Evolutionary conservation across 331 rosid species (phyloP).

Genomic region (Stylosanthes scabra): DNA sequence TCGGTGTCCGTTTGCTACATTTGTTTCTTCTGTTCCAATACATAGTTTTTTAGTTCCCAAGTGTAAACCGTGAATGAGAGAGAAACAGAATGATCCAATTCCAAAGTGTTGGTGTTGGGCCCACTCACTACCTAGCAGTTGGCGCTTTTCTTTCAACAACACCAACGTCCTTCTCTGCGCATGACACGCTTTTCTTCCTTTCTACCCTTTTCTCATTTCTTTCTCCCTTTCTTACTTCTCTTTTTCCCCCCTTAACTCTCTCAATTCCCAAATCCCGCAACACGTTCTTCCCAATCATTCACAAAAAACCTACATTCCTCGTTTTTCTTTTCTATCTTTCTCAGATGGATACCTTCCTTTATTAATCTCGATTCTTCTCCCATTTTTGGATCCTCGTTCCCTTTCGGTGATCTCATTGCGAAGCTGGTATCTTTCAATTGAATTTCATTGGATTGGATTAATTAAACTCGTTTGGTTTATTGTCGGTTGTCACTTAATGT

Average conservation of each 20-base stretch:
- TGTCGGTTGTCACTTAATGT: constrained; percentile 1
- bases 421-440: constrained; percentile 28
- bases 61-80: no score
- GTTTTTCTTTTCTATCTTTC: constrained; percentile 10
- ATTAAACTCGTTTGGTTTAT: constrained; percentile 30
- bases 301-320: constrained; percentile 17
- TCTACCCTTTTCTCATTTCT: neutral
- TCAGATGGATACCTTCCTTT: constrained; percentile 21
- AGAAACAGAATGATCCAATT: neutral
- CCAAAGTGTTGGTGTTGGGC: neutral
- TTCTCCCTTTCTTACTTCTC: constrained; percentile 14
- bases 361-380: constrained; percentile 18
- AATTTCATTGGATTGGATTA: neutral
- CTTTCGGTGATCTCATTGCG: constrained; percentile 41
- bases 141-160: neutral
- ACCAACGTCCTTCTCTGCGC: constrained; percentile 8
- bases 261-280: neutral
- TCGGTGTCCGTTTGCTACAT: no score
- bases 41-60: no score
- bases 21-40: no score
- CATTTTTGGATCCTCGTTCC: neutral
- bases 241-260: constrained; percentile 32
- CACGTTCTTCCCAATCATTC: constrained; percentile 27
- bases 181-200: constrained; percentile 26
- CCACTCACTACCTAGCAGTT: neutral